phyloP scores from a whole-genome alignment of 371 early-diverging fungal species.

The Mycotypha africana region DNA sequence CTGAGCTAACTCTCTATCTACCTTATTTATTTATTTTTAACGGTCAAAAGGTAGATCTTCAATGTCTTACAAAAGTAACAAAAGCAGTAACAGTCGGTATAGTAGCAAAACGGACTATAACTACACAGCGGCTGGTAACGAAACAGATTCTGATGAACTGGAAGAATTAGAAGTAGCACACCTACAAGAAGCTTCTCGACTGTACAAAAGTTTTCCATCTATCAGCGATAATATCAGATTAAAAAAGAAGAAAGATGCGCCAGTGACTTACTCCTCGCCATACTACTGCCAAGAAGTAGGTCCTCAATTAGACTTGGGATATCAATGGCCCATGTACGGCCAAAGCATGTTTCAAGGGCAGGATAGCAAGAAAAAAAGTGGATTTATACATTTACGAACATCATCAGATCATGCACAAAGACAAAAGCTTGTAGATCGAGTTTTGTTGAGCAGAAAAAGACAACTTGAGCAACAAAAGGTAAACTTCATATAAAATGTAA shows the following conservation, averaged over 20 bases:
- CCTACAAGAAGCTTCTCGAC: conserved; percentile 13
- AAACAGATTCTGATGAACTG: too few relatives aligned
- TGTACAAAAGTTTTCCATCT: conserved; percentile 8
- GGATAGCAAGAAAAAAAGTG: neutral
- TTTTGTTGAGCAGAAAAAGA: neutral
- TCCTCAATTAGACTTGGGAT: conserved; percentile 25
- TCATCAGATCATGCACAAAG: neutral
- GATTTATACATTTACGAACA: conserved; percentile 2
- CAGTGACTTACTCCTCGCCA: neutral
- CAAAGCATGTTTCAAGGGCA: too few relatives aligned
- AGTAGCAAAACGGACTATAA: too few relatives aligned
- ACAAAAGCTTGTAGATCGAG: conserved; percentile 4
- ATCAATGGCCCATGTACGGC: conserved; percentile 38
- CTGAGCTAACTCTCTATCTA: too few relatives aligned
- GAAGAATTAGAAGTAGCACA: too few relatives aligned
- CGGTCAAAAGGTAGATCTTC: too few relatives aligned
- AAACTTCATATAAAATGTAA: too few relatives aligned
- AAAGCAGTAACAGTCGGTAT: too few relatives aligned
- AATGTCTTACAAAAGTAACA: too few relatives aligned
- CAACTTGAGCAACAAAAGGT: conserved; percentile 12
- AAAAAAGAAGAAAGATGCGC: neutral
- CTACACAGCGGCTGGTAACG: too few relatives aligned
- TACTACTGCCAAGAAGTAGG: conserved; percentile 28
- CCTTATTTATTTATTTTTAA: too few relatives aligned
- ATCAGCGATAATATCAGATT: neutral